Conservation (phyloP, 495 filamentous ascomycete genomes). For the Xylaria curta region DNA sequence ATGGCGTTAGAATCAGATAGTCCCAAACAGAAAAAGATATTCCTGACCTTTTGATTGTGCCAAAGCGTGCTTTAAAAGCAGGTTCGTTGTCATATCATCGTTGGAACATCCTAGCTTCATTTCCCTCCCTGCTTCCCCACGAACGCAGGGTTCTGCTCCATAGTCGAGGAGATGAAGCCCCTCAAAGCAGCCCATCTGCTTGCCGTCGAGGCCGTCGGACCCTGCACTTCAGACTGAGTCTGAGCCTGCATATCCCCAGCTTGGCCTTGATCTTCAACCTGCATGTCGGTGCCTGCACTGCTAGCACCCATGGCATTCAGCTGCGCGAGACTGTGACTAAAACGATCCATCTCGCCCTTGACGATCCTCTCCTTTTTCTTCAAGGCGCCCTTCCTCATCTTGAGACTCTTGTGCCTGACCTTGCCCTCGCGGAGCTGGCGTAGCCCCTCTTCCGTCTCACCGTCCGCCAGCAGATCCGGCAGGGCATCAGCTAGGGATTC, state of each 20-base stretch:
- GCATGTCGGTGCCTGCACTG: slow-evolving; percentile 10
- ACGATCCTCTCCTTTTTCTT: slow-evolving; percentile 84
- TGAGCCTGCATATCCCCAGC: slow-evolving; percentile 19
- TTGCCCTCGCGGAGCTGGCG: slow-evolving; percentile 51
- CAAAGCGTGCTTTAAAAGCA: not conserved
- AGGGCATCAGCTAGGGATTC: slow-evolving; percentile 80
- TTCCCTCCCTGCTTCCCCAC: slow-evolving; percentile 35
- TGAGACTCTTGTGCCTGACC: slow-evolving; percentile 73
- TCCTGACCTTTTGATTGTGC: slow-evolving; percentile 4
- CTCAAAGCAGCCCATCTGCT: slow-evolving; percentile 73
- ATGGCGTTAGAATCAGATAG: slow-evolving; percentile 2
- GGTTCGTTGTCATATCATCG: slow-evolving; percentile 4
- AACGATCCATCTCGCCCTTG: slow-evolving; percentile 77
- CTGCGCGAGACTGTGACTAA: slow-evolving; percentile 79
- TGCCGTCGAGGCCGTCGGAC: slow-evolving; percentile 49
- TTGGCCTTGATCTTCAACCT: slow-evolving; percentile 24
- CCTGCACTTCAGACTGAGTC: slow-evolving; percentile 25
- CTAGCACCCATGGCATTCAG: slow-evolving; percentile 52
- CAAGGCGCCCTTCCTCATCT: slow-evolving; percentile 75
- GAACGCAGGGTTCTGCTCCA: slow-evolving; percentile 76
- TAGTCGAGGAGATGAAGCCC: slow-evolving; percentile 72
- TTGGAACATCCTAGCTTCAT: slow-evolving; percentile 5
- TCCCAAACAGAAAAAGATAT: not conserved
- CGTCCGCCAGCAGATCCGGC: slow-evolving; percentile 57
- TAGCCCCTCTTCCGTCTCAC: slow-evolving; percentile 43